Evolutionary conservation across 306 rosid genomes (phyloP), one percentile per base, ranked within the genome.

Genomic region (Vachellia pachyceras): DNA sequence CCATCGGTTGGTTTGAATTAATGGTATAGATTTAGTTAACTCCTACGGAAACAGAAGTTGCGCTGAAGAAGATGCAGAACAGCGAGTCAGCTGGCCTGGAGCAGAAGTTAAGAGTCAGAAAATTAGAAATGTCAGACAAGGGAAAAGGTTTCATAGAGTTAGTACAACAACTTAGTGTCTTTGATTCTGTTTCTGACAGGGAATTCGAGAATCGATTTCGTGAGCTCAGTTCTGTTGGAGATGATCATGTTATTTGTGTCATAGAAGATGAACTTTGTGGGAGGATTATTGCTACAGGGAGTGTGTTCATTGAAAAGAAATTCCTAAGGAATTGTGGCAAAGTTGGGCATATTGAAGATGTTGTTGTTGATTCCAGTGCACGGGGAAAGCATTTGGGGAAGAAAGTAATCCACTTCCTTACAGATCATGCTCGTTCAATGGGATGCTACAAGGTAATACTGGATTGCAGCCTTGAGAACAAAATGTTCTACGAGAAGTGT

Each of bases 371-470:
- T 85, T 75, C 92, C 23, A 82, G 73, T 79, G 77, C 84, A 42
- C 90, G 95, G 1, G 98, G 95, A 14, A 40, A 80, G 85, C 86
- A 85, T 33, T 44, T 90, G 50, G 89, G 94, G 33, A 91, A 87
- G 84, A 88, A 85, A 68, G 52, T 94, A 5, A 71, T 94, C 25
- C 47, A 65, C 3, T 92, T 90, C 69, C 97, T 92, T 17, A 74
- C 79, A 0, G 89, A 92, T 77, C 94, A 91, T 82, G 95, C 95
- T 65, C 88, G 58, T 63, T 84, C 86, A 0, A 18, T 75, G 52
- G 97, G 97, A 58, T 92, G 98, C 82, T 94, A 90, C 29, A 92
- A 89, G 94, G 91, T 92, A 5, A 94, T 94, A 85, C 97, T 94
- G 36, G 97, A 90, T 61, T 90, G 94, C 90, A 90, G 83, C 47